Evolutionary conservation across 2,329 filamentous ascomycete genomes (phyloP), one percentile per base, ranked within the genome.

Genomic region (Chaetomiaceae sp.): DNA sequence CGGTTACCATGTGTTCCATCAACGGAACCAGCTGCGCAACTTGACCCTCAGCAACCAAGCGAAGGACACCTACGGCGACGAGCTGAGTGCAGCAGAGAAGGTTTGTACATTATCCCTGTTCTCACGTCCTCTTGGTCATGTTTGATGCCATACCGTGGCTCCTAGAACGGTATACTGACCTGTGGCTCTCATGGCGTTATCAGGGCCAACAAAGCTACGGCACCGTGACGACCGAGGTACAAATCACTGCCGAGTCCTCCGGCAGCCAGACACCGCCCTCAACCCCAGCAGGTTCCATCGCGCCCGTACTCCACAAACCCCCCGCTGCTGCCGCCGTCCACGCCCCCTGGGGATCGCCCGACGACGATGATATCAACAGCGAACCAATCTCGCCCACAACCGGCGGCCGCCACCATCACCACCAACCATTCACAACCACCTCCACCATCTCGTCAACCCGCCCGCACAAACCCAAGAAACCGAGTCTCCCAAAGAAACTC

Each of bases 1-100:
- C 38, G 80, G 80, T 20, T 82, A 77, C 60, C 76, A 81, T 46
- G 80, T 84, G 20, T 83, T 83, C 59, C 78, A 75, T 51, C 76
- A 79, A 44, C 70, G 80, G 8, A 82, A 83, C 55, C 71, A 73
- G 55, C 68, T 80, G 45, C 74, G 71, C 37, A 82, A 82, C 63
- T 65, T 83, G 36, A 77, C 78, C 1, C 62, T 77, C 36, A 77
- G 72, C 61, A 73, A 73, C 55, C 72, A 64, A 14, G 66, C 56
- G 27, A 69, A 67, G 47, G 67, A 71, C 10, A 40, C 55, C 3
- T 66, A 64, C 2, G 59, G 52, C 10, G 63, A 58, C 1, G 65
- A 68, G 38, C 57, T 61, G 16, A 58, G 61, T 32, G 65, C 62
- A 2, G 56, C 56, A 14, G 72, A 75, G 16, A 69, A 70, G 60